These are phyloP conservation scores for Kwoniella newhampshirensis DNA, from an alignment of 768 basidiomycete genomes.

Conservation along the genomic window DNA sequence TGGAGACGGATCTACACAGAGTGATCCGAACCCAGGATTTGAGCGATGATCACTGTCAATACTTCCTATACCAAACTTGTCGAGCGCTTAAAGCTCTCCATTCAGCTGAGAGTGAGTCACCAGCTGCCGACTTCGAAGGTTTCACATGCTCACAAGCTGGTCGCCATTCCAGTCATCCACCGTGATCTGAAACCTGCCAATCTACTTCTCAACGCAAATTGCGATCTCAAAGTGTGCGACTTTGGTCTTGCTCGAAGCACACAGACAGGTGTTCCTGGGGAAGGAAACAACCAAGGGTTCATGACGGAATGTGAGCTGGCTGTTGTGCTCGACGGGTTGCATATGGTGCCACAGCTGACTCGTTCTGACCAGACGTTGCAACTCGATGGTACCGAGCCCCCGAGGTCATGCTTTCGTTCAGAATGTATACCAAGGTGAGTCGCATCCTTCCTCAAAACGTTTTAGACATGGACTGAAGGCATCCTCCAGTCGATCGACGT, in stretches of 20 bases:
- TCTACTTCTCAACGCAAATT: conserved; percentile 56
- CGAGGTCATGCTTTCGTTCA: conserved; percentile 99
- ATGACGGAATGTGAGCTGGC: conserved; percentile 51
- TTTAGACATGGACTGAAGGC: neutral
- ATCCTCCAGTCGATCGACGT: conserved; percentile 52
- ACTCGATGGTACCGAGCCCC: conserved; percentile 99
- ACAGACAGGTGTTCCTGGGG: conserved; percentile 29
- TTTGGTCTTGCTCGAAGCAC: conserved; percentile 80
- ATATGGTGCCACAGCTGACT: conserved; percentile 43
- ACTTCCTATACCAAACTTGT: conserved; percentile 85
- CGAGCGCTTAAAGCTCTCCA: conserved; percentile 94
- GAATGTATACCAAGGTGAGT: conserved; percentile 87
- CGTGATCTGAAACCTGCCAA: conserved; percentile 57
- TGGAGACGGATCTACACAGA: conserved; percentile 96
- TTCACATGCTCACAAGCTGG: no score
- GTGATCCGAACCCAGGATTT: conserved; percentile 93
- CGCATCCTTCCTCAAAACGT: neutral
- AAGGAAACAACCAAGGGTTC: conserved; percentile 36
- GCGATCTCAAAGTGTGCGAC: conserved; percentile 63
- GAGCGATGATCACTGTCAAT: conserved; percentile 91
- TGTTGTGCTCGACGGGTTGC: neutral
- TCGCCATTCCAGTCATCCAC: conserved; percentile 58
- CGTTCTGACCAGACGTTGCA: conserved; percentile 73
- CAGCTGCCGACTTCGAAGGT: no score
- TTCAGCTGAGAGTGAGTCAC: conserved; percentile 66